These are phyloP conservation scores for Alternaria dauci DNA, from an alignment of 2,329 filamentous ascomycete genomes.

Conservation along the genomic window DNA sequence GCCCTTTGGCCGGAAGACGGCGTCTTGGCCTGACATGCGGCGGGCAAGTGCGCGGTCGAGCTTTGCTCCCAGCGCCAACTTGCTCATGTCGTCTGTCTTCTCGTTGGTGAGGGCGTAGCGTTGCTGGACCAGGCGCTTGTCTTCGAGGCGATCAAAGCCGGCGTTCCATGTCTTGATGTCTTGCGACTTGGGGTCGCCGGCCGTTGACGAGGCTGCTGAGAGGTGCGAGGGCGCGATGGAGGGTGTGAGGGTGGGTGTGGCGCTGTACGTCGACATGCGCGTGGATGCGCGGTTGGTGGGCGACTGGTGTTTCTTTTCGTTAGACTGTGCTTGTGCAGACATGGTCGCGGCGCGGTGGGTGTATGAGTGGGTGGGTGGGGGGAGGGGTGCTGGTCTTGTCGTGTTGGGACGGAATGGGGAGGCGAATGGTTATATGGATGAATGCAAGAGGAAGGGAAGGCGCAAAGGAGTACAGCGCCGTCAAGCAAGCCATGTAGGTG, in stretches of 20 bases:
- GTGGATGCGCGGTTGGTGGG: slow-evolving; percentile 51
- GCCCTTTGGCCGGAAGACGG: slow-evolving; percentile 73
- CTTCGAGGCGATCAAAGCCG: slow-evolving; percentile 86
- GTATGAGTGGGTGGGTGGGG: no score
- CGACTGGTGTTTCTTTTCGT: slow-evolving; percentile 42
- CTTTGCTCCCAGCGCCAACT: slow-evolving; percentile 88
- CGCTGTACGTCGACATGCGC: slow-evolving; percentile 61
- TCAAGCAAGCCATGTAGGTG: slow-evolving; percentile 6
- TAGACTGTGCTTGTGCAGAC: slow-evolving; percentile 36
- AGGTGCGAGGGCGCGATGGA: slow-evolving; percentile 59
- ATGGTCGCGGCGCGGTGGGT: slow-evolving; percentile 23
- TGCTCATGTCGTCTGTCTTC: slow-evolving; percentile 83
- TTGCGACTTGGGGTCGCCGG: slow-evolving; percentile 60
- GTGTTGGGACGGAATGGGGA: slow-evolving; percentile 4
- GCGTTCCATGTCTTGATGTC: slow-evolving; percentile 80
- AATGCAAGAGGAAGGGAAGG: slow-evolving; percentile 7
- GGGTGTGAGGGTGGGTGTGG: slow-evolving; percentile 59
- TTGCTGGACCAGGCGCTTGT: slow-evolving; percentile 83
- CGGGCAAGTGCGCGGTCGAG: slow-evolving; percentile 86
- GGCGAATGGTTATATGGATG: slow-evolving; percentile 7
- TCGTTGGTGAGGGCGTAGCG: slow-evolving; percentile 80
- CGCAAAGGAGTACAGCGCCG: slow-evolving; percentile 2
- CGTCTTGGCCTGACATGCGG: slow-evolving; percentile 88
- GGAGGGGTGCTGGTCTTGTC: slow-evolving; percentile 1
- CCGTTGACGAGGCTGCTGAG: slow-evolving; percentile 45